These are phyloP conservation scores for Leucocoprinus sp. DNA, from an alignment of 768 basidiomycete species.

Conservation along the genomic window DNA sequence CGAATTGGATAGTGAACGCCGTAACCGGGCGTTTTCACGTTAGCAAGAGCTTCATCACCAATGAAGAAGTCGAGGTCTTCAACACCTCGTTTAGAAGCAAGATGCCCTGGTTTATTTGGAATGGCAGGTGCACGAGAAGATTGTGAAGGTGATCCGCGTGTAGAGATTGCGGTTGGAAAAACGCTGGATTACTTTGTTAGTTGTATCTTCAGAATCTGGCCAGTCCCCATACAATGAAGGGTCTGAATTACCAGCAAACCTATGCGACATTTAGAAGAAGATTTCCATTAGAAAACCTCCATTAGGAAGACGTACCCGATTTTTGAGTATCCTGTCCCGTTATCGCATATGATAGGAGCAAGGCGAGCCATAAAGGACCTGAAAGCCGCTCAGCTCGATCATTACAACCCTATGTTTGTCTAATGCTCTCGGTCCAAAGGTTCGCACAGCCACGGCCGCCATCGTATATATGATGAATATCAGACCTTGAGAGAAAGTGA, in stretches of 20 bases:
- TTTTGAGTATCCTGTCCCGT: slow-evolving; percentile 96
- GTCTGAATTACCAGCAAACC: slow-evolving; percentile 98
- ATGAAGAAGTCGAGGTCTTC: slow-evolving; percentile 99
- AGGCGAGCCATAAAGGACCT: slow-evolving; percentile 61
- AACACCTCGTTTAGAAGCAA: slow-evolving; percentile 93
- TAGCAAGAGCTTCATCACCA: slow-evolving; percentile 95
- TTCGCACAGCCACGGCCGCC: slow-evolving; percentile 3
- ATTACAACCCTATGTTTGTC: slow-evolving; percentile 15
- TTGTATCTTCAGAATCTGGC: slow-evolving; percentile 8
- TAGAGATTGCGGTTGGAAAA: slow-evolving; percentile 97
- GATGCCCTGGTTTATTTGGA: slow-evolving; percentile 80
- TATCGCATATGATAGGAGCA: slow-evolving; percentile 95
- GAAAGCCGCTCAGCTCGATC: background rate
- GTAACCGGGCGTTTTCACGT: slow-evolving; percentile 91
- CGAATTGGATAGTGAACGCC: slow-evolving; percentile 93
- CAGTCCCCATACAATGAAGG: slow-evolving; percentile 78
- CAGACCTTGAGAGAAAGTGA: too few relatives aligned
- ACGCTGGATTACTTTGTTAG: slow-evolving; percentile 43
- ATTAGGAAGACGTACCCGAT: slow-evolving; percentile 71
- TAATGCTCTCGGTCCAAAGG: background rate
- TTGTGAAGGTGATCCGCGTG: slow-evolving; percentile 63
- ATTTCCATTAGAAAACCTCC: background rate
- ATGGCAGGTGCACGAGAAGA: slow-evolving; percentile 66
- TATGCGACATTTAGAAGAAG: slow-evolving; percentile 22
- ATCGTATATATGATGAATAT: too few relatives aligned